Evolutionary conservation across 768 basidiomycete genomes (phyloP).

Genomic region (Psilocybe cyanescens): DNA sequence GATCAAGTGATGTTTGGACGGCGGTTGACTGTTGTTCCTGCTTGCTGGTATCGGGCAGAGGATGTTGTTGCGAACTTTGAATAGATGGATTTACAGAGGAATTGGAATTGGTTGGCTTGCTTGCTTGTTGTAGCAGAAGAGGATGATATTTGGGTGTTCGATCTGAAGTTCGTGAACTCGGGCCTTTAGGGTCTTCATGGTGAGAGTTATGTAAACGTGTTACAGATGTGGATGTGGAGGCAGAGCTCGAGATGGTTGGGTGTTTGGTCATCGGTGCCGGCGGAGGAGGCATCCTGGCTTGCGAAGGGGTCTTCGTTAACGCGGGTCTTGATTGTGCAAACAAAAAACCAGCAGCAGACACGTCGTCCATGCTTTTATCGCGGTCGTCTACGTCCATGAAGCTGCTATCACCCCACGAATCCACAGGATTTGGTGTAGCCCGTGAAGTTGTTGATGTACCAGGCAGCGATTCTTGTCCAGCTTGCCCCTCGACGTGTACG

Average conservation of each 20-base stretch:
- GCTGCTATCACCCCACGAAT: not conserved
- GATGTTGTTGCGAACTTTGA: constrained; percentile 1
- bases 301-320: constrained; percentile 15
- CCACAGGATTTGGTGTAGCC: not conserved
- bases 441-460: not conserved
- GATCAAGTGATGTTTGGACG: not conserved
- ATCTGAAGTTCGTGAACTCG: not conserved
- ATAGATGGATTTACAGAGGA: constrained; percentile 11
- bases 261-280: constrained; percentile 11
- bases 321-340: not conserved
- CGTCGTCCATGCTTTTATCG: not conserved
- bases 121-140: constrained; percentile 11
- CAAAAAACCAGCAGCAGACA: not conserved
- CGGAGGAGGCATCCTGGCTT: constrained; percentile 25
- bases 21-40: constrained; percentile 9
- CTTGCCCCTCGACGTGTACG: not conserved
- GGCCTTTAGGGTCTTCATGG: not conserved
- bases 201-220: not conserved
- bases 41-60: not conserved
- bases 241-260: not conserved
- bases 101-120: not conserved
- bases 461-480: not conserved
- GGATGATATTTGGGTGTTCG: constrained; percentile 16
- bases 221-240: not conserved
- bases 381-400: constrained; percentile 8